Evolutionary conservation across 2,329 filamentous ascomycete genomes (phyloP), one percentile per base, ranked within the genome.

Genomic region (Plectosphaerella plurivora): DNA sequence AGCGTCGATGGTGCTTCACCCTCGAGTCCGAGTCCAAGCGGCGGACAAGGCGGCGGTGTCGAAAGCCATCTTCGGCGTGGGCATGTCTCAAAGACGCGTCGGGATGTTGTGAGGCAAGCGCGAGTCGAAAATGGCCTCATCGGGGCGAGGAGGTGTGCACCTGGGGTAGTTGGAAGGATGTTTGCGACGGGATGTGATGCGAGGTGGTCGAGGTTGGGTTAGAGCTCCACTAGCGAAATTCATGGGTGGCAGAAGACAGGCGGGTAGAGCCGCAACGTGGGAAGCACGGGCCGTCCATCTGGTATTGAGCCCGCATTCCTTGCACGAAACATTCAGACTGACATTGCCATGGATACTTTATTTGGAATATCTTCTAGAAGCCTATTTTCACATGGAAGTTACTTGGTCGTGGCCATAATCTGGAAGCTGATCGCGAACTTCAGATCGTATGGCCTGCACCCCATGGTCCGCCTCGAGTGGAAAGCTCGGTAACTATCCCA

Each of bases 1-100:
- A 57, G 18, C 9, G 51, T 50, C 28, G 47, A 45, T 25, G 55
- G 37, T 3, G 37, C 15, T 10, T 44, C 16, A 44, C 11, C 18
- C n/a, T 44, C 41, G 41, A 44, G 41, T 2, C 7, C n/a, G 41
- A 44, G 41, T 10, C 16, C n/a, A 5, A 22, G 22, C 5, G 22
- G 22, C 22, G 22, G 22, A 22, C 22, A 22, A 22, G 15, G 12
- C 8, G n/a, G 12, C 3, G 18, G 37, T 9, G 37, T 41, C 3
- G 37, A 41, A n/a, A 41, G 15, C 37, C n/a, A 16, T 41, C 37
- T 9, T 41, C 37, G n/a, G n/a, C n/a, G 4, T 41, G 12, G 11
- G 37, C 15, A 4, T n/a, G 8, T 9, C 12, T 41, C 35, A 16
- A 41, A 41, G 37, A 9, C 37, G 15, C 22, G 22, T 22, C 22